Conservation (phyloP, 108 stramenopile species). For the Thalassiosira profunda region DNA sequence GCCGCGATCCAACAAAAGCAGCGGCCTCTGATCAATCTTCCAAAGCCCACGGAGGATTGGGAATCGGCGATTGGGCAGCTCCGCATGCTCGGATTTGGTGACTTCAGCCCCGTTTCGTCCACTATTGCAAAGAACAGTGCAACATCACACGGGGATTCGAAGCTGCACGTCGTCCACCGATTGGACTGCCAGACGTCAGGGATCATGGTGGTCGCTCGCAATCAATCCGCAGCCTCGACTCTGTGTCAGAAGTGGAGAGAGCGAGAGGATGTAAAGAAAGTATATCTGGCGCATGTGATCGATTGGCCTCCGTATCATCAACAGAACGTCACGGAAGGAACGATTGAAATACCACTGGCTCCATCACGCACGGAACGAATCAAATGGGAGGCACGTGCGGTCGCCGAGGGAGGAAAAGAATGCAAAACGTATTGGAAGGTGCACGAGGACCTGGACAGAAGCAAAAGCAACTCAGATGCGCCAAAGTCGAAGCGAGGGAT, state of each 20-base stretch:
- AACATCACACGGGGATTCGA: not conserved
- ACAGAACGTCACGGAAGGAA: slow-evolving; percentile 33
- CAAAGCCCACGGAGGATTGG: slow-evolving; percentile 50
- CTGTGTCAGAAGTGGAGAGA: slow-evolving; percentile 68
- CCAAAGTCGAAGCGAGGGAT: slow-evolving; percentile 9
- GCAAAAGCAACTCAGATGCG: not conserved
- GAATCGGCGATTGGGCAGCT: slow-evolving; percentile 82
- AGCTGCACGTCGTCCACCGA: slow-evolving; percentile 69
- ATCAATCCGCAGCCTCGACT: slow-evolving; percentile 50
- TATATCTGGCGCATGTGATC: slow-evolving; percentile 61
- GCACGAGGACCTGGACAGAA: slow-evolving; percentile 3
- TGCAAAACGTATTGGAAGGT: slow-evolving; percentile 64
- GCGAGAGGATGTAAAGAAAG: slow-evolving; percentile 54
- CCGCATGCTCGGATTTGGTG: slow-evolving; percentile 43
- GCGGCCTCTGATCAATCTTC: slow-evolving; percentile 52
- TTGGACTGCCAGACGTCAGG: slow-evolving; percentile 86
- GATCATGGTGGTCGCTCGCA: slow-evolving; percentile 76
- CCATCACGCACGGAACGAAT: slow-evolving; percentile 55
- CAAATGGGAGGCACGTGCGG: slow-evolving; percentile 62
- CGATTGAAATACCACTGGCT: slow-evolving; percentile 55
- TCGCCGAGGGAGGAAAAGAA: slow-evolving; percentile 36
- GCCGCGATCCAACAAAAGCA: slow-evolving; percentile 41
- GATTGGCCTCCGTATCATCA: slow-evolving; percentile 60
- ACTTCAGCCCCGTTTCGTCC: slow-evolving; percentile 11
- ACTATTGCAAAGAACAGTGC: slow-evolving; percentile 7